Evolutionary conservation across 2,329 filamentous ascomycete species (phyloP).

Genomic region (Beauveria sp.): DNA sequence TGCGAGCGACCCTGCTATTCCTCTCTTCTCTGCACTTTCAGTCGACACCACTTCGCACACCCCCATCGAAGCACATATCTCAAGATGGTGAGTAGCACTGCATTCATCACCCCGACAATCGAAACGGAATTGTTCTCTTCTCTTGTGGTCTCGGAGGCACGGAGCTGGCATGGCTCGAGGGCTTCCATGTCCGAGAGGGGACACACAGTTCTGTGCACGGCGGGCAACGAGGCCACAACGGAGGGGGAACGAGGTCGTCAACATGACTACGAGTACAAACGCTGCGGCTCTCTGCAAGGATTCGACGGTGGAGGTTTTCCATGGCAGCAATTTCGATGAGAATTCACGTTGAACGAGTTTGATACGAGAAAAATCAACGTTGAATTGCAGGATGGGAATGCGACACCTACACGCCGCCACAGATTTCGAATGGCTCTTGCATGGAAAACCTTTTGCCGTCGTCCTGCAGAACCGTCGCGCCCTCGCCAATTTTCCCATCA

Average conservation of each 20-base stretch:
- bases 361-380: neutral
- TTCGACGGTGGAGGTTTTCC: neutral
- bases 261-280: neutral
- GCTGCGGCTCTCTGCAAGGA: neutral
- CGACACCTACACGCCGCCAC: neutral
- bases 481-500: neutral
- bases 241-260: neutral
- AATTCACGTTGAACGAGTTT: neutral
- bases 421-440: neutral
- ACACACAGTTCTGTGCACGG: neutral
- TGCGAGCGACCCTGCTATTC: conserved; percentile 18
- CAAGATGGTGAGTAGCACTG: conserved; percentile 40
- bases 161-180: neutral
- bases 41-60: conserved; percentile 32
- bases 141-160: neutral
- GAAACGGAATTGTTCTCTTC: neutral
- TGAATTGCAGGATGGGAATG: neutral
- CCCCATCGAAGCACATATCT: conserved; percentile 31
- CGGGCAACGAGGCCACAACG: neutral
- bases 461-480: neutral
- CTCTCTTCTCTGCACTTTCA: conserved; percentile 18
- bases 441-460: neutral
- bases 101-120: neutral
- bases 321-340: neutral
- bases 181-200: neutral